These are phyloP conservation scores for Cercis canadensis DNA, from an alignment of 306 rosid species.

Conservation along the genomic window DNA sequence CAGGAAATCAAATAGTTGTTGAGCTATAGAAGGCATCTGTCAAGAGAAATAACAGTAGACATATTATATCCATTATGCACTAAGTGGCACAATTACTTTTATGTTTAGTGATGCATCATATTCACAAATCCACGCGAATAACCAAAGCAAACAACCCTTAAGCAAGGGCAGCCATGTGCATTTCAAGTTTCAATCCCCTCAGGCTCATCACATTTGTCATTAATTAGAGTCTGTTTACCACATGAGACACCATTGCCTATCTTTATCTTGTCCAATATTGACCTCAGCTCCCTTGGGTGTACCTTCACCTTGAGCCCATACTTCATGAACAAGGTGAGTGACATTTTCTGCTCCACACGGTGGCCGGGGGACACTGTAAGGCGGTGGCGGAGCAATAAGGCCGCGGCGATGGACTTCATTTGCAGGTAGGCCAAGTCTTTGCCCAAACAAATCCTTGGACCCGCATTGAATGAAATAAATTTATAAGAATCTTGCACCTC, in stretches of 20 bases:
- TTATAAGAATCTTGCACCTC: constrained; percentile 65
- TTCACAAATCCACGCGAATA: constrained; percentile 3
- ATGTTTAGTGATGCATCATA: background rate
- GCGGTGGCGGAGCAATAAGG: constrained; percentile 73
- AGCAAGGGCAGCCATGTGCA: constrained; percentile 34
- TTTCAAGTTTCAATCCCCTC: constrained; percentile 17
- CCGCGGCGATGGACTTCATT: constrained; percentile 89
- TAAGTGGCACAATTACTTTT: too few relatives aligned
- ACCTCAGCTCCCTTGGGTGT: constrained; percentile 64
- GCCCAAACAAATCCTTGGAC: constrained; percentile 87
- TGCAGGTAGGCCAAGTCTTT: constrained; percentile 90
- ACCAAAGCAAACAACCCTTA: background rate
- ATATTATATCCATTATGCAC: too few relatives aligned
- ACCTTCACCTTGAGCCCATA: constrained; percentile 75
- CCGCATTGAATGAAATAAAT: constrained; percentile 82
- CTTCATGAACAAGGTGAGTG: constrained; percentile 92
- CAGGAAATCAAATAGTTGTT: background rate
- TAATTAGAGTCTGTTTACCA: background rate
- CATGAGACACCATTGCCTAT: constrained; percentile 18
- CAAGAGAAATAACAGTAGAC: background rate
- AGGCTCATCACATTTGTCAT: background rate
- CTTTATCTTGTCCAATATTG: constrained; percentile 48
- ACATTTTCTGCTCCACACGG: constrained; percentile 92
- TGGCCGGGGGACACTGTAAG: constrained; percentile 63
- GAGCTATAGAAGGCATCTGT: background rate